Conservation (phyloP, 176 grass and related monocot genomes). For the Echinochloa phyllopogon region DNA sequence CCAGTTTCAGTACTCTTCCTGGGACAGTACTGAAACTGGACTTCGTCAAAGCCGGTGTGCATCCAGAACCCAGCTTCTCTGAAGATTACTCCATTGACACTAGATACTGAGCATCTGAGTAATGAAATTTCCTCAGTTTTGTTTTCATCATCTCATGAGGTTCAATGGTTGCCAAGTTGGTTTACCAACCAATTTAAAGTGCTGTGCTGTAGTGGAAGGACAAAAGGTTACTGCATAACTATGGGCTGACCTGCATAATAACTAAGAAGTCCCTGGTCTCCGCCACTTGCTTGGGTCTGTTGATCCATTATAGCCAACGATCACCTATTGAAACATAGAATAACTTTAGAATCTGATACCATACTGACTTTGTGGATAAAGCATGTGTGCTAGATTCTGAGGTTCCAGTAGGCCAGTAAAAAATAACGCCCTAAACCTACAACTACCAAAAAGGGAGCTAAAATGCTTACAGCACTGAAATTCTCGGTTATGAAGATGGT, state of each 20-base stretch:
- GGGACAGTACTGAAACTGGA: background rate
- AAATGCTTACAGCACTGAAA: conserved; percentile 21
- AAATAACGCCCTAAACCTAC: conserved; percentile 18
- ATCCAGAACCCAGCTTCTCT: background rate
- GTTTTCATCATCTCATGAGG: background rate
- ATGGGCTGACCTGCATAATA: background rate
- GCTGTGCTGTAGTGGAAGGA: background rate
- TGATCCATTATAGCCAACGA: background rate
- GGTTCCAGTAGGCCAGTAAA: background rate
- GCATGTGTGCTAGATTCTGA: conserved; percentile 21
- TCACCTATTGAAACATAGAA: conserved; percentile 36
- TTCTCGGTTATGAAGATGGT: conserved; percentile 3
- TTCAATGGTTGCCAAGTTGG: background rate
- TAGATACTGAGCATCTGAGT: background rate
- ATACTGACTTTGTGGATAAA: conserved; percentile 19
- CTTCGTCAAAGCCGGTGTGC: background rate
- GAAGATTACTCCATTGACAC: background rate
- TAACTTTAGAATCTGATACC: conserved; percentile 28
- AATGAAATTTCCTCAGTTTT: background rate
- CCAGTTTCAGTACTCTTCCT: background rate
- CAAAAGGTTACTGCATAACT: background rate
- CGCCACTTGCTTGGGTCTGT: background rate
- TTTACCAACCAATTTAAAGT: conserved; percentile 2
- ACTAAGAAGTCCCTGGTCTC: background rate
- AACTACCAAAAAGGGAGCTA: conserved; percentile 13